Evolutionary conservation across 2,329 filamentous ascomycete genomes (phyloP).

Genomic region (Septoria linicola): DNA sequence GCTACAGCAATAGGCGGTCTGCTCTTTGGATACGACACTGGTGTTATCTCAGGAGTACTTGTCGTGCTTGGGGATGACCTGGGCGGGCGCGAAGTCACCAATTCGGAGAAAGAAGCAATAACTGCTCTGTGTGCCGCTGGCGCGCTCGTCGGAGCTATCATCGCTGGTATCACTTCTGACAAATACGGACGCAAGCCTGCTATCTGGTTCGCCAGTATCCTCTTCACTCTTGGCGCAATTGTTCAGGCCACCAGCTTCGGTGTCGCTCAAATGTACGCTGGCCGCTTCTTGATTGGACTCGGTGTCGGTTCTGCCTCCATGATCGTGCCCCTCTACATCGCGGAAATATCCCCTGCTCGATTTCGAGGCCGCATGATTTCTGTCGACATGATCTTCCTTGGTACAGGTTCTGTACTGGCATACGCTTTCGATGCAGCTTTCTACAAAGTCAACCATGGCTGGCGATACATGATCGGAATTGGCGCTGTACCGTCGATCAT

Average conservation of each 20-base stretch:
- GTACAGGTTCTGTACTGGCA: no score
- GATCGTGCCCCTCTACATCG: background rate
- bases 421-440: no score
- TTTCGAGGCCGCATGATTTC: no score
- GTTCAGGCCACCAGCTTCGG: background rate
- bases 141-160: slow-evolving; percentile 41
- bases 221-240: slow-evolving; percentile 43
- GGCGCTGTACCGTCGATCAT: no score
- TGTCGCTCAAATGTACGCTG: slow-evolving; percentile 8
- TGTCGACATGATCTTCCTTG: no score
- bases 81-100: slow-evolving; percentile 32
- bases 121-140: slow-evolving; percentile 37
- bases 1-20: no score
- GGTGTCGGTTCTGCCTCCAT: background rate
- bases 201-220: slow-evolving; percentile 43
- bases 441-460: no score
- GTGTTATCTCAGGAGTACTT: slow-evolving; percentile 42
- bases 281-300: background rate
- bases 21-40: slow-evolving; percentile 40
- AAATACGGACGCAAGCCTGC: slow-evolving; percentile 40
- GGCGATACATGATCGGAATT: no score
- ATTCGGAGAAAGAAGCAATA: slow-evolving; percentile 41
- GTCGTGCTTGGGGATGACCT: slow-evolving; percentile 40
- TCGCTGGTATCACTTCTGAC: slow-evolving; percentile 40
- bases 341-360: no score